Conservation (phyloP, 2,329 filamentous ascomycete species). For the Fusarium sambucinum region DNA sequence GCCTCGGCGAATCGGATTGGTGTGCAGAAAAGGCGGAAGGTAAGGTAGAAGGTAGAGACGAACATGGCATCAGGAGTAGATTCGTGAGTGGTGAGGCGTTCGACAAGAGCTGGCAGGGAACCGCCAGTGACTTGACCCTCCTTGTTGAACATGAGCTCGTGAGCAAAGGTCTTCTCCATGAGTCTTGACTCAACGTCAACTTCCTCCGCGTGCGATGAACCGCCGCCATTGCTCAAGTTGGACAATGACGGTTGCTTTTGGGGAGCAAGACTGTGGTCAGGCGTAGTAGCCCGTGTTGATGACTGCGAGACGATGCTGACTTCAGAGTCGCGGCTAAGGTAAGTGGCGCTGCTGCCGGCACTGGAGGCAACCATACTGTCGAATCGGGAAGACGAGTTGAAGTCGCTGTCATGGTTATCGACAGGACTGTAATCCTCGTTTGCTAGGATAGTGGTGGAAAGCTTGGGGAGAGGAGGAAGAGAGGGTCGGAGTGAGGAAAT, state of each 20-base stretch:
- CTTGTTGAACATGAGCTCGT: slow-evolving; percentile 93
- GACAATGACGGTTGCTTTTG: slow-evolving; percentile 72
- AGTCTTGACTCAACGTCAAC: slow-evolving; percentile 83
- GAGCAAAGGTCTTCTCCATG: slow-evolving; percentile 91
- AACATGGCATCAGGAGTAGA: slow-evolving; percentile 92
- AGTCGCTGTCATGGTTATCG: slow-evolving; percentile 64
- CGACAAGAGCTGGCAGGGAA: slow-evolving; percentile 89
- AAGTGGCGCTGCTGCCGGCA: slow-evolving; percentile 82
- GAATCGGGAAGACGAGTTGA: slow-evolving; percentile 66
- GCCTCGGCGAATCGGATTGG: slow-evolving; percentile 82
- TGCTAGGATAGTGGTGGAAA: slow-evolving; percentile 64
- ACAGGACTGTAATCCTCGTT: slow-evolving; percentile 63
- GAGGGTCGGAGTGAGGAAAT: slow-evolving; percentile 61
- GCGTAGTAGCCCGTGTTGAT: slow-evolving; percentile 90
- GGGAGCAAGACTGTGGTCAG: slow-evolving; percentile 71
- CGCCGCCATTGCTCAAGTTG: slow-evolving; percentile 75
- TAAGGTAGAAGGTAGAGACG: slow-evolving; percentile 94
- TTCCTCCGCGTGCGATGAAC: slow-evolving; percentile 77
- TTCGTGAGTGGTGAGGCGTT: slow-evolving; percentile 92
- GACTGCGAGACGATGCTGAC: slow-evolving; percentile 82
- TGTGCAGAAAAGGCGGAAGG: slow-evolving; percentile 91
- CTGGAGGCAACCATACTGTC: slow-evolving; percentile 82
- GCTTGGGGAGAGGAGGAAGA: slow-evolving; percentile 68
- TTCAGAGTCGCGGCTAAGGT: slow-evolving; percentile 83
- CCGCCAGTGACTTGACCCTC: slow-evolving; percentile 96